A percentile compares a stretch with the other conserved stretches of the same genome.
Evolutionary conservation across 169 alveolate species (phyloP).

Genomic region (Cryptosporidium sp.): DNA sequence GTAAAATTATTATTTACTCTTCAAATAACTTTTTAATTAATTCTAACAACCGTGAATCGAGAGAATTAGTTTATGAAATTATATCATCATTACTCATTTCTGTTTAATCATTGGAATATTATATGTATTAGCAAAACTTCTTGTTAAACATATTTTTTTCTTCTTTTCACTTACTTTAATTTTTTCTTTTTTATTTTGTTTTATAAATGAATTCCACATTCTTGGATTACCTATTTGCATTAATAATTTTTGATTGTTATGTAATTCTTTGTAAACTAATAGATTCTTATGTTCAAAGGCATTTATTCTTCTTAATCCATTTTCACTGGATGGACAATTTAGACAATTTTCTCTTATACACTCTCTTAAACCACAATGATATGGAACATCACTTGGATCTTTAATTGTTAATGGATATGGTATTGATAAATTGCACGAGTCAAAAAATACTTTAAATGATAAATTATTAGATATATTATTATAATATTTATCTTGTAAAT

Average conservation of each 20-base stretch:
- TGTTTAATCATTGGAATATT: constrained; percentile 27
- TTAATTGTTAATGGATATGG: constrained; percentile 35
- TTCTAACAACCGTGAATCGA: constrained; percentile 24
- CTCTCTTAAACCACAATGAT: constrained; percentile 58
- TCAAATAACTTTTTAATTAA: constrained; percentile 26
- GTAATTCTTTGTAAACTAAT: constrained; percentile 35
- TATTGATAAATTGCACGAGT: constrained; percentile 42
- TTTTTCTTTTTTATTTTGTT: not conserved
- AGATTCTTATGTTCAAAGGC: constrained; percentile 10
- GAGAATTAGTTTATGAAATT: constrained; percentile 31
- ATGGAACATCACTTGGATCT: not conserved
- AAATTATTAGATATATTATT: constrained; percentile 23
- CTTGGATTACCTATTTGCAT: constrained; percentile 61
- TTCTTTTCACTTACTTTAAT: not conserved
- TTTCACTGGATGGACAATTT: not conserved
- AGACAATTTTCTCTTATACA: constrained; percentile 33
- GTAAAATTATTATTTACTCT: constrained; percentile 23
- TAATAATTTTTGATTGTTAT: constrained; percentile 53
- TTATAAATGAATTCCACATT: constrained; percentile 58
- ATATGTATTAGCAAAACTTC: constrained; percentile 15
- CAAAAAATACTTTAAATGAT: constrained; percentile 67
- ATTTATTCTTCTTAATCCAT: constrained; percentile 40
- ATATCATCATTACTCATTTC: constrained; percentile 45
- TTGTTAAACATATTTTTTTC: constrained; percentile 30
- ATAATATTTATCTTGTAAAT: constrained; percentile 67